Percentiles rank a stretch among this genome's conserved stretches.
These are phyloP conservation scores for Hymenotorrendiella dingleyae DNA, from an alignment of 2,329 filamentous ascomycete genomes.

Conservation along the genomic window DNA sequence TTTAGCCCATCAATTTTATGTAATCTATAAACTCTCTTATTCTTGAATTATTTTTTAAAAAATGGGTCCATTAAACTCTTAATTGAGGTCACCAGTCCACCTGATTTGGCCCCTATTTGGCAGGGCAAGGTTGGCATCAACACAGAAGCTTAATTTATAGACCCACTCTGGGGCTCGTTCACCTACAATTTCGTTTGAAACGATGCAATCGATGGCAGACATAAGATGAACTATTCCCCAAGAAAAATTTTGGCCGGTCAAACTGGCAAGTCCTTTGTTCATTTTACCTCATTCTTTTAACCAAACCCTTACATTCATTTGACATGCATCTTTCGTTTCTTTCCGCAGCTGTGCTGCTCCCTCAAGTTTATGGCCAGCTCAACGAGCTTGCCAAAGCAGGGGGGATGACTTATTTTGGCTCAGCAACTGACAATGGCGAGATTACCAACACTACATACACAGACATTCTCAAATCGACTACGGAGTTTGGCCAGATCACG, in stretches of 20 bases:
- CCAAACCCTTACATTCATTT: not conserved
- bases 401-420: constrained; percentile 49
- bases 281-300: not conserved
- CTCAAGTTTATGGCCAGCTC: constrained; percentile 34
- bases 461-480: constrained; percentile 44
- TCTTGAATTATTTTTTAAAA: too few relatives aligned
- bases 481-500: constrained; percentile 59
- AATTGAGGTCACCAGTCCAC: too few relatives aligned
- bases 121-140: too few relatives aligned
- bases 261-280: too few relatives aligned
- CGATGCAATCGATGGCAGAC: not conserved
- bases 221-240: not conserved
- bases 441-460: constrained; percentile 49
- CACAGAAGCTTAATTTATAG: not conserved
- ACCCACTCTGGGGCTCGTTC: not conserved
- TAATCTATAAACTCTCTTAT: too few relatives aligned
- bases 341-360: constrained; percentile 1
- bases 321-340: constrained; percentile 2
- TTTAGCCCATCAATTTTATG: too few relatives aligned
- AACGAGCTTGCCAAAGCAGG: constrained; percentile 48
- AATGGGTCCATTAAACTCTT: too few relatives aligned
- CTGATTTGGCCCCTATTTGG: too few relatives aligned
- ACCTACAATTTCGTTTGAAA: not conserved
- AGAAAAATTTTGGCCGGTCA: not conserved
- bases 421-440: constrained; percentile 49